phyloP scores from a whole-genome alignment of 1,284 basidiomycete species.

The Rhodotorula sp. region DNA sequence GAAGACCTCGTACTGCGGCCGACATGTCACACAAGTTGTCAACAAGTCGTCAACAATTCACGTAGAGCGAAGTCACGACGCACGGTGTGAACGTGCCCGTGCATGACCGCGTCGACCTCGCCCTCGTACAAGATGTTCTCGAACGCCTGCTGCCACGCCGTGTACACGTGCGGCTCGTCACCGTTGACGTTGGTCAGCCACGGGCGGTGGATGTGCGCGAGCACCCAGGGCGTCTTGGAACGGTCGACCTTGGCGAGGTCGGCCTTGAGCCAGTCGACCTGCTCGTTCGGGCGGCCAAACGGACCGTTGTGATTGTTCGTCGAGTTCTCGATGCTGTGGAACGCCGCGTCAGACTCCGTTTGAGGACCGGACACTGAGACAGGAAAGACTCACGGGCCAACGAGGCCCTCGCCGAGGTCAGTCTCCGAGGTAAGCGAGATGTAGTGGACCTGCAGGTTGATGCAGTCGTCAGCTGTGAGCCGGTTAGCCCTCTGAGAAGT shows the following conservation, averaged over 20 bases:
- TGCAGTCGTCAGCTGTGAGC: no score
- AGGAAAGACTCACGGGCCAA: constrained; percentile 8
- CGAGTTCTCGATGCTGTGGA: constrained; percentile 22
- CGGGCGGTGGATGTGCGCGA: constrained; percentile 31
- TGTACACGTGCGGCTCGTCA: constrained; percentile 11
- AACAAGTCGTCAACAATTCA: no score
- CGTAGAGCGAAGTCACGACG: not conserved
- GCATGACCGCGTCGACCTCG: constrained; percentile 13
- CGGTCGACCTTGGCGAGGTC: constrained; percentile 34
- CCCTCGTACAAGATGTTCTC: constrained; percentile 29
- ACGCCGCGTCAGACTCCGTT: not conserved
- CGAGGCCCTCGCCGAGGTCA: constrained; percentile 25
- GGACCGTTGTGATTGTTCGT: constrained; percentile 29
- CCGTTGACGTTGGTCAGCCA: constrained; percentile 18
- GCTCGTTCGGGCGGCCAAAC: constrained; percentile 32
- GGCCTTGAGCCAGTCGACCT: constrained; percentile 32
- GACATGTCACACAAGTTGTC: no score
- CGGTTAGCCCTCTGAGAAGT: no score
- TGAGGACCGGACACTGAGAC: not conserved
- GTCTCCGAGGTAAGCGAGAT: constrained; percentile 35
- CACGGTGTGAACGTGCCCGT: constrained; percentile 19
- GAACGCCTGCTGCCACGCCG: constrained; percentile 48
- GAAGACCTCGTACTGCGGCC: constrained; percentile 46
- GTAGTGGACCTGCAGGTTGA: constrained; percentile 17
- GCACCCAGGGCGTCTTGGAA: constrained; percentile 31